phyloP scores from a whole-genome alignment of 116 monocot genomes.

The Iris pallida region DNA sequence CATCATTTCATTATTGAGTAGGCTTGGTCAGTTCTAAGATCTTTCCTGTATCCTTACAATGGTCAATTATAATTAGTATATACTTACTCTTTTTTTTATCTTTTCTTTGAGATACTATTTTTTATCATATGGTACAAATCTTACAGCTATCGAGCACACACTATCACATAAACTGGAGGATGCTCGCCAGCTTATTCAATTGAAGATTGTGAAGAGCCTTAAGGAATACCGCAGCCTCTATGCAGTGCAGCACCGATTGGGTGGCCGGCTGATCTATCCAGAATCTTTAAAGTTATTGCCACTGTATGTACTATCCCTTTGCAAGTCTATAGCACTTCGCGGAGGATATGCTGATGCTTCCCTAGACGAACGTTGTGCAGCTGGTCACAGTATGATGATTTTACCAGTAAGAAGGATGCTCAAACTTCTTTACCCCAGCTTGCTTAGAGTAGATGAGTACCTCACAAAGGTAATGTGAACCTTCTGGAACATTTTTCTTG shows the following conservation, averaged over 20 bases:
- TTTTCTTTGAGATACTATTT: not conserved
- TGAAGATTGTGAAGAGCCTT: conserved; percentile 77
- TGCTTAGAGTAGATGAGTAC: conserved; percentile 65
- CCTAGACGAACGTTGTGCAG: conserved; percentile 89
- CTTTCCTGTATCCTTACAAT: conserved; percentile 4
- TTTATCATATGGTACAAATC: conserved; percentile 5
- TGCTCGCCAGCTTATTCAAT: conserved; percentile 70
- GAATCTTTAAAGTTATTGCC: conserved; percentile 82
- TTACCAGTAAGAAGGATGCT: conserved; percentile 60
- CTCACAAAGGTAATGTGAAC: conserved; percentile 51
- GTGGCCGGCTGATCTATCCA: conserved; percentile 82
- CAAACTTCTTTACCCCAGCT: conserved; percentile 77
- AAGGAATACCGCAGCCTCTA: conserved; percentile 94
- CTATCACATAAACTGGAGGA: conserved; percentile 83
- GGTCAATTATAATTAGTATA: not conserved
- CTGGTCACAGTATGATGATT: conserved; percentile 84
- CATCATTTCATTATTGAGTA: conserved; percentile 64
- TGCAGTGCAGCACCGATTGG: conserved; percentile 81
- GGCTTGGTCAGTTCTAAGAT: conserved; percentile 50
- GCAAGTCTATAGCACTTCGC: conserved; percentile 79
- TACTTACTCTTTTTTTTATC: not conserved
- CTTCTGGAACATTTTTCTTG: not conserved
- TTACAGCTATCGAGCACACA: conserved; percentile 83
- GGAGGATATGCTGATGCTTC: conserved; percentile 83
- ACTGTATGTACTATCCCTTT: conserved; percentile 68